Evolutionary conservation across 306 rosid species (phyloP).

Genomic region (Quercus wislizeni): DNA sequence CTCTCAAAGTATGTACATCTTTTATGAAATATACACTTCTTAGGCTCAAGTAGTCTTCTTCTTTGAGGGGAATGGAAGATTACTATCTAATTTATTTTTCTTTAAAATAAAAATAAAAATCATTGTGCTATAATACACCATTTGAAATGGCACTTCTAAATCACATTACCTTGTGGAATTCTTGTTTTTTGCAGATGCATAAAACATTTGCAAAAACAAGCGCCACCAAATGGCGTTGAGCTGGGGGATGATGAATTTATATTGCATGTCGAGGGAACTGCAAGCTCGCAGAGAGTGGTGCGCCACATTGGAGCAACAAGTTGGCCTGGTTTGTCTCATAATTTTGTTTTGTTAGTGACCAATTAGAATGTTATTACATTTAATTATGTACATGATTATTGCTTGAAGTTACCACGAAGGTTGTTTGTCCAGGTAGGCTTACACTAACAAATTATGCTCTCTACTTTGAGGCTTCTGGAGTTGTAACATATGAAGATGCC

Average conservation of each 20-base stretch:
- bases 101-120: not conserved
- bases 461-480: slow-evolving; percentile 90
- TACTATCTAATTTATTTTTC: not conserved
- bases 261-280: slow-evolving; percentile 91
- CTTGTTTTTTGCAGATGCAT: slow-evolving; percentile 44
- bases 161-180: not conserved
- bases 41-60: too few relatives aligned
- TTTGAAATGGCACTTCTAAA: not conserved
- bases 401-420: not conserved
- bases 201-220: slow-evolving; percentile 63
- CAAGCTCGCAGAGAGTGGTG: slow-evolving; percentile 75
- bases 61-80: not conserved
- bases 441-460: slow-evolving; percentile 83
- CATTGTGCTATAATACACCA: not conserved
- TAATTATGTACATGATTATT: not conserved
- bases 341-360: not conserved
- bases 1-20: too few relatives aligned
- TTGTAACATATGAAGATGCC: slow-evolving; percentile 70
- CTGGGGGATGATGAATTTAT: slow-evolving; percentile 75
- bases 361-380: not conserved
- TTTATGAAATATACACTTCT: too few relatives aligned
- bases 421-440: slow-evolving; percentile 70
- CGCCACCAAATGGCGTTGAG: slow-evolving; percentile 67
- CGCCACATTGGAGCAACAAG: slow-evolving; percentile 89
- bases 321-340: slow-evolving; percentile 71